These are phyloP conservation scores for Clonostachys sp. DNA, from an alignment of 2,329 filamentous ascomycete species.

Conservation along the genomic window DNA sequence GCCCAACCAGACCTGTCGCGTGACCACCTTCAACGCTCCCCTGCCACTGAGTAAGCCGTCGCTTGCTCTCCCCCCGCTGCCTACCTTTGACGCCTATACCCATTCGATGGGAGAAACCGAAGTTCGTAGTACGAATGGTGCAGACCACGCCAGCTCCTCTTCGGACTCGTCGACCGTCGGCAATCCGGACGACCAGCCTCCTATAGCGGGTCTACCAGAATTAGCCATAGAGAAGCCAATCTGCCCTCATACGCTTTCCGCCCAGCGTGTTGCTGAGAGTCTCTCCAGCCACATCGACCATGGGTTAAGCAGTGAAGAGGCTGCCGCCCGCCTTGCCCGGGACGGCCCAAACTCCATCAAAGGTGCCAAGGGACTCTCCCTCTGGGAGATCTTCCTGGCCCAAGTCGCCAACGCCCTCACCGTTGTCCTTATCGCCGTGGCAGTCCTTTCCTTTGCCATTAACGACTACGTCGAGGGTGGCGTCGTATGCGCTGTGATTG, in stretches of 20 bases:
- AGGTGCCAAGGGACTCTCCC: conserved; percentile 65
- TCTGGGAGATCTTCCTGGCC: conserved; percentile 72
- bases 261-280: conserved; percentile 22
- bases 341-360: conserved; percentile 70
- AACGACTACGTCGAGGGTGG: conserved; percentile 59
- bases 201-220: conserved; percentile 30
- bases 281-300: conserved; percentile 40
- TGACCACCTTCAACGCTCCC: background rate
- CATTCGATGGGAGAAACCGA: conserved; percentile 36
- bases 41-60: conserved; percentile 4
- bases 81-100: conserved; percentile 13
- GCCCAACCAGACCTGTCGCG: too few relatives aligned
- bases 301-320: conserved; percentile 61
- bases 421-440: conserved; percentile 69
- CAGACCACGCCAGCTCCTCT: conserved; percentile 28
- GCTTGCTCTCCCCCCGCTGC: conserved; percentile 1
- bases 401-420: conserved; percentile 76
- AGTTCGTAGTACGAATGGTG: conserved; percentile 31
- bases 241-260: conserved; percentile 27
- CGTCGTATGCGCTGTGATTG: conserved; percentile 59
- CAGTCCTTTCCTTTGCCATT: conserved; percentile 65
- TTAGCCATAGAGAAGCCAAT: conserved; percentile 24
- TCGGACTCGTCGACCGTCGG: conserved; percentile 28
- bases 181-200: conserved; percentile 30
- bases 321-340: conserved; percentile 57